Percentiles rank a stretch among this genome's conserved stretches.
phyloP scores from a whole-genome alignment of 2,329 filamentous ascomycete species.

The Pseudogymnoascus sp. region DNA sequence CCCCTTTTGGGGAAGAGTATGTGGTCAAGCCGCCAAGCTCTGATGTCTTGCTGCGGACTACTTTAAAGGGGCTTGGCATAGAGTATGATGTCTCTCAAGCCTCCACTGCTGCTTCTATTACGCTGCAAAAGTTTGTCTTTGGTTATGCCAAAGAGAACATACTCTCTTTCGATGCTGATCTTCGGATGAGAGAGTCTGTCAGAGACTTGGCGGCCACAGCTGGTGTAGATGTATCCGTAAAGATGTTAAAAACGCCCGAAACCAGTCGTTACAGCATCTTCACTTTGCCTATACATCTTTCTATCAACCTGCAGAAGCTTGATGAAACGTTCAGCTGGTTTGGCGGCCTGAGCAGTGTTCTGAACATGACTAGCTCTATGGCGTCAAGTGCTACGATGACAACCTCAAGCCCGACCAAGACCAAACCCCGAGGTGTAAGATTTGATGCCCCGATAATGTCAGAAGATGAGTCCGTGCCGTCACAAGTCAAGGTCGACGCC shows the following conservation, averaged over 20 bases:
- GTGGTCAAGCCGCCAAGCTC: slow-evolving; percentile 11
- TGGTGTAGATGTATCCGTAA: slow-evolving; percentile 51
- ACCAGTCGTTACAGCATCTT: slow-evolving; percentile 54
- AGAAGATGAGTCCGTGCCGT: slow-evolving; percentile 22
- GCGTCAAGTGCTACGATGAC: slow-evolving; percentile 58
- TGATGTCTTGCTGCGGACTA: slow-evolving; percentile 26
- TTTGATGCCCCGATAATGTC: slow-evolving; percentile 42
- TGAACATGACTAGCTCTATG: slow-evolving; percentile 82
- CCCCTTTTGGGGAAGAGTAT: slow-evolving; percentile 12
- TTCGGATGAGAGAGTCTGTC: slow-evolving; percentile 52
- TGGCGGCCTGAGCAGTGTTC: slow-evolving; percentile 81
- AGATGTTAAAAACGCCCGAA: slow-evolving; percentile 39
- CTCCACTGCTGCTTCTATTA: slow-evolving; percentile 22
- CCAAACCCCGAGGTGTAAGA: slow-evolving; percentile 49
- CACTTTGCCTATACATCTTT: slow-evolving; percentile 68
- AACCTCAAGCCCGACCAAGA: slow-evolving; percentile 29
- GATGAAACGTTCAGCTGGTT: slow-evolving; percentile 86
- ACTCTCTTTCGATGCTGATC: slow-evolving; percentile 51
- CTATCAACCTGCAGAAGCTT: slow-evolving; percentile 68
- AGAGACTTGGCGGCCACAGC: slow-evolving; percentile 49
- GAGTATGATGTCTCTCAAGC: slow-evolving; percentile 14
- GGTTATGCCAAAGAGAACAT: slow-evolving; percentile 57
- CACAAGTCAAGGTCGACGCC: slow-evolving; percentile 59
- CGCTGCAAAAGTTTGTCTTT: slow-evolving; percentile 50
- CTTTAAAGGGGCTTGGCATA: slow-evolving; percentile 24